A percentile compares a stretch with the other conserved stretches of the same genome.
Conservation (phyloP, 257 asterid species). For the Nicotiana undulata region DNA sequence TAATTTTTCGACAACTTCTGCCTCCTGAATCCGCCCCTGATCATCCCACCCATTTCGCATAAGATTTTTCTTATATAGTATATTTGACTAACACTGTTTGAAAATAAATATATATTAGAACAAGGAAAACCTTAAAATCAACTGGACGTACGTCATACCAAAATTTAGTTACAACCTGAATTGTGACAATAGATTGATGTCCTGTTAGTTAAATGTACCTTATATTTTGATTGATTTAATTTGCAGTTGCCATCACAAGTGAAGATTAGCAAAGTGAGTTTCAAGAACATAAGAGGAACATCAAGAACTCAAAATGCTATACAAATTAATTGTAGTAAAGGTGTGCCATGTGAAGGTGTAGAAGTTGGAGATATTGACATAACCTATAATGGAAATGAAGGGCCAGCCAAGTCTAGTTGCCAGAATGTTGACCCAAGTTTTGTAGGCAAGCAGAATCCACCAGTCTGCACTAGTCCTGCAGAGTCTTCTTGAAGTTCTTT, state of each 20-base stretch:
- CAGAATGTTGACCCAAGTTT: slow-evolving; percentile 28
- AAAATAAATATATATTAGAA: too few relatives aligned
- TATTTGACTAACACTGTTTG: too few relatives aligned
- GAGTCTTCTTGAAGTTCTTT: not conserved
- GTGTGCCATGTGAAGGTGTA: slow-evolving; percentile 35
- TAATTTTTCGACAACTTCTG: too few relatives aligned
- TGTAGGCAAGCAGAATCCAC: slow-evolving; percentile 34
- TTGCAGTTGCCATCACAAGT: slow-evolving; percentile 16
- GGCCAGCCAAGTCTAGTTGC: slow-evolving; percentile 26
- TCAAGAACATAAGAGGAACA: slow-evolving; percentile 33
- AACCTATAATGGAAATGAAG: slow-evolving; percentile 23
- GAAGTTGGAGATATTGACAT: slow-evolving; percentile 36
- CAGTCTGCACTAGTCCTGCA: slow-evolving; percentile 8
- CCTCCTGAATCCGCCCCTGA: too few relatives aligned
- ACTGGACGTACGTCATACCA: too few relatives aligned
- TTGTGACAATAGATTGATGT: too few relatives aligned
- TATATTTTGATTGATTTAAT: not conserved
- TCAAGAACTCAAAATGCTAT: slow-evolving; percentile 16
- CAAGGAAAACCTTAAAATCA: too few relatives aligned
- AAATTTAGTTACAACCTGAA: too few relatives aligned
- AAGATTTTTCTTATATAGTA: too few relatives aligned
- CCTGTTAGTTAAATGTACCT: not conserved
- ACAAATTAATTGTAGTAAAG: slow-evolving; percentile 33
- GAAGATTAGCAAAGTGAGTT: slow-evolving; percentile 13
- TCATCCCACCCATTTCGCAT: too few relatives aligned